phyloP scores from a whole-genome alignment of 306 rosid species.

The Medicago ruthenica region DNA sequence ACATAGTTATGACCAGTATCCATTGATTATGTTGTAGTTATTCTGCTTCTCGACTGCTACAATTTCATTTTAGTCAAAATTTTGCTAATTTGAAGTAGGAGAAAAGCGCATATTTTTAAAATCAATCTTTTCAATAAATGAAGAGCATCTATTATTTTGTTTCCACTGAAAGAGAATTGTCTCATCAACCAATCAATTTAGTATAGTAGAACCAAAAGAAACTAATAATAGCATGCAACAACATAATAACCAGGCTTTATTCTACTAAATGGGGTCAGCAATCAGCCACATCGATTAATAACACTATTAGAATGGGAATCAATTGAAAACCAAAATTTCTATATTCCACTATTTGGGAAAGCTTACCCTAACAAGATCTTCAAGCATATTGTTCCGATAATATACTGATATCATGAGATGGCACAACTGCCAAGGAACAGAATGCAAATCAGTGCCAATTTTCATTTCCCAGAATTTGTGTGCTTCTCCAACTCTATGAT shows the following conservation, averaged over 20 bases:
- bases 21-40: slow-evolving; percentile 18
- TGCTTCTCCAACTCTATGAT: slow-evolving; percentile 87
- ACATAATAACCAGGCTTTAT: slow-evolving; percentile 8
- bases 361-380: slow-evolving; percentile 68
- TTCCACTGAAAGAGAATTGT: slow-evolving; percentile 30
- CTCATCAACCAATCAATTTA: slow-evolving; percentile 20
- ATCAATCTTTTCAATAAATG: slow-evolving; percentile 23
- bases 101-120: slow-evolving; percentile 7
- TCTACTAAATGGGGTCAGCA: neutral
- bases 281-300: slow-evolving; percentile 13
- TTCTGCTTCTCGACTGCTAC: slow-evolving; percentile 24
- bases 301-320: neutral
- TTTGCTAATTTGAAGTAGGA: neutral
- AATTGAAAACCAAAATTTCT: slow-evolving; percentile 6
- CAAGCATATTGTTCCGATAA: slow-evolving; percentile 75
- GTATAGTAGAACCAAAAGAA: slow-evolving; percentile 6
- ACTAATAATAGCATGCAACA: slow-evolving; percentile 12
- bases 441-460: slow-evolving; percentile 80
- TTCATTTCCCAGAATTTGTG: slow-evolving; percentile 84
- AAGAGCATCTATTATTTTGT: slow-evolving; percentile 16
- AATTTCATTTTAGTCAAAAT: slow-evolving; percentile 6
- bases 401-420: slow-evolving; percentile 81
- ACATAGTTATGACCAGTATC: slow-evolving; percentile 4
- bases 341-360: slow-evolving; percentile 20
- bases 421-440: slow-evolving; percentile 95